These are phyloP conservation scores for Straminergon stramineum DNA, from an alignment of 225 moss, liverwort and hornwort species.

Conservation along the genomic window DNA sequence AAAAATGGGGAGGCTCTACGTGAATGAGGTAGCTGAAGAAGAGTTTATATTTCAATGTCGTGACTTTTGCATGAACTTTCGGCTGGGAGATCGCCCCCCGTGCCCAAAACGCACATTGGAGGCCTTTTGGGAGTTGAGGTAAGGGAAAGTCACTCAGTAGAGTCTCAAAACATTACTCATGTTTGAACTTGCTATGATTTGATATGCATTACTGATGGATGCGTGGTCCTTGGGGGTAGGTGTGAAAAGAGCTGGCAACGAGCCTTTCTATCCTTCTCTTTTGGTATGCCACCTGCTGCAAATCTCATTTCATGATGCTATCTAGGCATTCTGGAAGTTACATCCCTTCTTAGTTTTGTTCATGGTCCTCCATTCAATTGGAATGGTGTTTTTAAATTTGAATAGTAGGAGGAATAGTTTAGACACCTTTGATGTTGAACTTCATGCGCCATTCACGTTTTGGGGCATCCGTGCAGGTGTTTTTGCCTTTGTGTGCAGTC, in stretches of 20 bases:
- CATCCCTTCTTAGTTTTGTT: not conserved
- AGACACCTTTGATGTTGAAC: not conserved
- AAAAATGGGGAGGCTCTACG: conserved; percentile 43
- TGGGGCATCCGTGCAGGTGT: conserved; percentile 30
- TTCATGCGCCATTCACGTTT: not conserved
- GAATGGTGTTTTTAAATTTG: not conserved
- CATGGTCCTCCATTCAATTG: not conserved
- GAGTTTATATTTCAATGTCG: conserved; percentile 48
- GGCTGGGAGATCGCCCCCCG: conserved; percentile 39
- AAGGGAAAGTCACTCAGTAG: not conserved
- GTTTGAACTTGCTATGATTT: not conserved
- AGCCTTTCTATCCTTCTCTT: conserved; percentile 49
- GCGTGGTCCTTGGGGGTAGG: conserved; percentile 11
- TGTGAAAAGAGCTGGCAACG: conserved; percentile 52
- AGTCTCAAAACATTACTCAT: not conserved
- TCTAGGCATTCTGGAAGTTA: not conserved
- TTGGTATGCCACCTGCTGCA: conserved; percentile 25
- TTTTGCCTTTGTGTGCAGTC: conserved; percentile 49
- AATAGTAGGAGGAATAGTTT: not conserved
- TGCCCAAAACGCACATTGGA: conserved; percentile 52
- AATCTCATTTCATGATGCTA: not conserved
- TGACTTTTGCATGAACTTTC: conserved; percentile 37
- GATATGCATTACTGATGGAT: not conserved
- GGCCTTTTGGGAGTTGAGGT: conserved; percentile 54
- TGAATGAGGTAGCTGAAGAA: conserved; percentile 55